Evolutionary conservation across 345 rosid species (phyloP).

Genomic region (Erucastrum elatum): DNA sequence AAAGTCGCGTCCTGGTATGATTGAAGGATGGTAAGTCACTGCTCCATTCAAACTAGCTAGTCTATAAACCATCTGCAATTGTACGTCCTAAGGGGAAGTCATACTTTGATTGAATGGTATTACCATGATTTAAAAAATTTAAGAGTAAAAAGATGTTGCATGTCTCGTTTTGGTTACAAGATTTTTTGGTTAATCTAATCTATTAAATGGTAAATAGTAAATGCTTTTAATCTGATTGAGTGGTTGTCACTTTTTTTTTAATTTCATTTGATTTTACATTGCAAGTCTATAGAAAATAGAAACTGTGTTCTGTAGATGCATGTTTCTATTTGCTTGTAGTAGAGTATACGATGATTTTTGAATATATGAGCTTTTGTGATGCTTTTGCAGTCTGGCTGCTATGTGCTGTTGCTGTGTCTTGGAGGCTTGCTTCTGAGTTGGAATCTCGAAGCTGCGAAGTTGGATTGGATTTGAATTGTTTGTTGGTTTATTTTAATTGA

Average conservation of each 20-base stretch:
- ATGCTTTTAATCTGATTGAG: not conserved
- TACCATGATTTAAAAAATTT: not conserved
- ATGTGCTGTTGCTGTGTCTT: conserved; percentile 38
- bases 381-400: conserved; percentile 50
- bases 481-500: not conserved
- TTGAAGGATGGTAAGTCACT: conserved; percentile 73
- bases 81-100: not conserved
- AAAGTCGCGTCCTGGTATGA: conserved; percentile 36
- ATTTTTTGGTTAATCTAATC: not conserved
- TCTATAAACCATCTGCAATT: not conserved
- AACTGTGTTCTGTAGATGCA: not conserved
- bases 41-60: not conserved
- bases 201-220: not conserved
- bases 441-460: not conserved
- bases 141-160: not conserved
- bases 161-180: not conserved
- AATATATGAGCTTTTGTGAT: not conserved
- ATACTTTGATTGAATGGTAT: not conserved
- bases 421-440: conserved; percentile 47
- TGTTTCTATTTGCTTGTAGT: not conserved
- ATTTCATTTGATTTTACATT: not conserved
- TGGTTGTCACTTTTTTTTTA: not conserved
- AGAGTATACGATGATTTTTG: not conserved
- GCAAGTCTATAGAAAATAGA: not conserved
- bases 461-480: not conserved